Conservation (phyloP, 2,329 filamentous ascomycete genomes). For the Bipolaris zeicola region DNA sequence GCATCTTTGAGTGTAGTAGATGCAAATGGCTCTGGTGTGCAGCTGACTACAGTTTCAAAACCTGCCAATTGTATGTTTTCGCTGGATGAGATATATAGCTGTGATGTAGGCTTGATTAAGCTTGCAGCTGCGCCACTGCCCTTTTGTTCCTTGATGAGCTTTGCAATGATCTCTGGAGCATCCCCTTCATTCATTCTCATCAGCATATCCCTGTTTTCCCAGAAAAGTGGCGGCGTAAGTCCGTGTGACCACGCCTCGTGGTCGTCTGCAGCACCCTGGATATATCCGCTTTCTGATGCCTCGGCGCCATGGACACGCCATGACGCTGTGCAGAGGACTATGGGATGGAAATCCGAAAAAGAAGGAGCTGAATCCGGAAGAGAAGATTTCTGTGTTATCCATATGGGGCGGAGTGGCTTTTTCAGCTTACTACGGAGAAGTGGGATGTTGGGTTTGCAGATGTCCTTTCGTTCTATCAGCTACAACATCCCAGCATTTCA, state of each 20-base stretch:
- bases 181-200: constrained; percentile 70
- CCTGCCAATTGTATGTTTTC: constrained; percentile 44
- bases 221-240: constrained; percentile 79
- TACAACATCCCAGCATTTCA: background rate
- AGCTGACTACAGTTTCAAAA: constrained; percentile 52
- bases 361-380: constrained; percentile 54
- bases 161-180: constrained; percentile 58
- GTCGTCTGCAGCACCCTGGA: constrained; percentile 94
- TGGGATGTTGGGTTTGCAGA: constrained; percentile 64
- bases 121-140: constrained; percentile 36
- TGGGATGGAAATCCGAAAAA: constrained; percentile 67
- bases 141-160: constrained; percentile 43
- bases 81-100: constrained; percentile 50
- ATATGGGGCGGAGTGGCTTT: constrained; percentile 78
- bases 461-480: constrained; percentile 46
- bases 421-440: constrained; percentile 61
- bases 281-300: constrained; percentile 74
- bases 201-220: constrained; percentile 68
- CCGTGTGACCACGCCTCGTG: constrained; percentile 90
- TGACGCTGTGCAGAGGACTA: constrained; percentile 87
- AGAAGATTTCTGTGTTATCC: constrained; percentile 73
- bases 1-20: constrained; percentile 10
- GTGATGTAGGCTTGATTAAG: constrained; percentile 50
- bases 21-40: constrained; percentile 50
- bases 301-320: constrained; percentile 72